Base-by-base conservation (phyloP, 306 rosid genomes). In the Prunus fruticosa region DNA sequence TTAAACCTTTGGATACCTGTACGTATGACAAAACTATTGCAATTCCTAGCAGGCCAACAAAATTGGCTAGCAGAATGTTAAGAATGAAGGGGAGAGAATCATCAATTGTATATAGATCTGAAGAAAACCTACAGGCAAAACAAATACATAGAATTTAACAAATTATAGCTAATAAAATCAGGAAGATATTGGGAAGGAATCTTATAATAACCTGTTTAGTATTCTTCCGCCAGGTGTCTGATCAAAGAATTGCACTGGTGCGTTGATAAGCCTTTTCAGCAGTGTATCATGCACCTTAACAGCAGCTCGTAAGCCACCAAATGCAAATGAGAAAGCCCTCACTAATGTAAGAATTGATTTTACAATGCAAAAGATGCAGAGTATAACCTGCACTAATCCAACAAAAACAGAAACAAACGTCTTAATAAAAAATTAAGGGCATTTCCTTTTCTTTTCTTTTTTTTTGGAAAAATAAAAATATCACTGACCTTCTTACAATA, bases 251-350 rank as follows among this genome's bases (percentile, higher is more conserved):
- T 80, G 90, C 45, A 86, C 89, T 70, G 97, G 97, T 67, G 96
- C 98, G 87, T 82, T 85, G 83, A 92, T 83, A 80, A 90, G 89
- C 84, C 81, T 87, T 76, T 71, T 75, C 71, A 94, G 90, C 74
- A 94, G 83, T 45, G 81, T 82, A 78, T 89, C 79, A 82, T 94
- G 98, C 68, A 94, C 95, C 86, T 90, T 90, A 72, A 77, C 87
- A 76, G 98, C 97, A 68, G 96, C 95, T 90, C 72, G 83, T 77
- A 94, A 86, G 74, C 98, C 98, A 46, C 98, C 98, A 82, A 87
- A 89, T 63, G 98, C 98, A 84, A 94, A 94, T 82, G 93, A 89
- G 89, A 94, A 94, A 38, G 98, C 95, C 80, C 98, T 94, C 89
- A 87, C 85, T 90, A 94, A 79, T 66, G 98, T 94, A 82, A 94